These are phyloP conservation scores for Ricinus communis DNA, from an alignment of 345 rosid genomes.

Conservation along the genomic window DNA sequence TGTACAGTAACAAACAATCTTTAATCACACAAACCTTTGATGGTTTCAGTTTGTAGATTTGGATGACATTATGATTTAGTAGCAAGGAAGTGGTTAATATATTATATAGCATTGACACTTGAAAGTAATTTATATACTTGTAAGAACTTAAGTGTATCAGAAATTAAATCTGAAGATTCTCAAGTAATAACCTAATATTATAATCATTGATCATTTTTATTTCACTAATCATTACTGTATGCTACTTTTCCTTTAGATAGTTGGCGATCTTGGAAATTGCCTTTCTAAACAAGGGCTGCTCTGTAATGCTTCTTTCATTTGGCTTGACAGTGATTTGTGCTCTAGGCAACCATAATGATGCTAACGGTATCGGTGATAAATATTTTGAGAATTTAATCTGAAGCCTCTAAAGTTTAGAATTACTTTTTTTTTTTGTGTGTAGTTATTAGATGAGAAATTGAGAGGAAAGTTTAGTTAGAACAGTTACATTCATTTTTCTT, in stretches of 20 bases:
- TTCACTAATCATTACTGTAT: background rate
- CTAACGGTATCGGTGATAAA: background rate
- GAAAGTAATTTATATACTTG: background rate
- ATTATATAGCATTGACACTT: background rate
- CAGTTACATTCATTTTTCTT: background rate
- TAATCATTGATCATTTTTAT: background rate
- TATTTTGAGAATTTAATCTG: background rate
- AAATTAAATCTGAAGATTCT: too few species aligned
- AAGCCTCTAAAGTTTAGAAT: background rate
- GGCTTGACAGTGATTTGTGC: background rate
- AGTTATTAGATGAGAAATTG: background rate
- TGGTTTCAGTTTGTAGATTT: background rate
- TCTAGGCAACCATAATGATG: conserved; percentile 3
- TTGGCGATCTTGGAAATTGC: background rate
- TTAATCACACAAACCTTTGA: background rate
- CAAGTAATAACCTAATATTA: too few species aligned
- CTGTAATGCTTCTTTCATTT: too few species aligned
- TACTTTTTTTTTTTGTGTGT: background rate
- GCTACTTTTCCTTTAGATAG: background rate
- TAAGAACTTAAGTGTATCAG: background rate
- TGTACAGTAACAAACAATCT: background rate
- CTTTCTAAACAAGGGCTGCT: background rate
- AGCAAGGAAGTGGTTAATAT: background rate
- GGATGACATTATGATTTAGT: background rate
- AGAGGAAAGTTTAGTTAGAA: background rate